Evolutionary conservation across 2,329 filamentous ascomycete genomes (phyloP).

Genomic region (Trichoderma guizhouense): DNA sequence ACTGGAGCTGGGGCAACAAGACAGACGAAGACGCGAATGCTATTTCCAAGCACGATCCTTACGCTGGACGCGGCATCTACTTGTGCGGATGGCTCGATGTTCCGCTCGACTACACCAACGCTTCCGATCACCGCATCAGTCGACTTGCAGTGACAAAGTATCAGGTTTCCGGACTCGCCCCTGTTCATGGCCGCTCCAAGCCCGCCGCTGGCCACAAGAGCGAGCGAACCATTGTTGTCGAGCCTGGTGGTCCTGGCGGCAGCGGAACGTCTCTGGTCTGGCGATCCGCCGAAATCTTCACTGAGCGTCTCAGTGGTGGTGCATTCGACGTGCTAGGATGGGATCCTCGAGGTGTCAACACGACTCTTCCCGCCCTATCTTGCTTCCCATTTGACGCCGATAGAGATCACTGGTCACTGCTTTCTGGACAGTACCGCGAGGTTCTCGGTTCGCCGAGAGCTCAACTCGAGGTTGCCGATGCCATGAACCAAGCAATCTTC

Average conservation of each 20-base stretch:
- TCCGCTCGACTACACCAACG: slow-evolving; percentile 47
- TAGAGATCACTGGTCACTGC: slow-evolving; percentile 45
- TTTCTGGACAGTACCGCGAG: slow-evolving; percentile 39
- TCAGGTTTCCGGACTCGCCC: slow-evolving; percentile 45
- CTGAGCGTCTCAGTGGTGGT: slow-evolving; percentile 41
- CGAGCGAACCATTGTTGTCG: slow-evolving; percentile 46
- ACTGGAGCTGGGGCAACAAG: slow-evolving; percentile 46
- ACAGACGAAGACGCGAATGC: slow-evolving; percentile 1
- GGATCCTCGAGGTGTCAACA: slow-evolving; percentile 53
- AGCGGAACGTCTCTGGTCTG: slow-evolving; percentile 44
- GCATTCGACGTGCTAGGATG: slow-evolving; percentile 49
- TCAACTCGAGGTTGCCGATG: slow-evolving; percentile 44
- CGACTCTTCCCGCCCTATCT: slow-evolving; percentile 41
- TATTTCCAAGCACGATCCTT: slow-evolving; percentile 27
- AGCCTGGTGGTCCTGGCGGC: slow-evolving; percentile 50
- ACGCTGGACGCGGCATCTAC: slow-evolving; percentile 42
- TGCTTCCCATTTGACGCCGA: slow-evolving; percentile 47
- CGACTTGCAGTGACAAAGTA: slow-evolving; percentile 49
- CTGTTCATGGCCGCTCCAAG: slow-evolving; percentile 19
- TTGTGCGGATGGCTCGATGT: slow-evolving; percentile 48
- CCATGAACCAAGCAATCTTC: slow-evolving; percentile 45
- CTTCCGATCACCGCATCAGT: slow-evolving; percentile 40
- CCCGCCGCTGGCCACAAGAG: slow-evolving; percentile 36
- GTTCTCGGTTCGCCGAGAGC: slow-evolving; percentile 32
- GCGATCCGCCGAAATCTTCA: slow-evolving; percentile 36